These are phyloP conservation scores for Leptographium lundbergii DNA, from an alignment of 2,329 filamentous ascomycete species.

Conservation along the genomic window DNA sequence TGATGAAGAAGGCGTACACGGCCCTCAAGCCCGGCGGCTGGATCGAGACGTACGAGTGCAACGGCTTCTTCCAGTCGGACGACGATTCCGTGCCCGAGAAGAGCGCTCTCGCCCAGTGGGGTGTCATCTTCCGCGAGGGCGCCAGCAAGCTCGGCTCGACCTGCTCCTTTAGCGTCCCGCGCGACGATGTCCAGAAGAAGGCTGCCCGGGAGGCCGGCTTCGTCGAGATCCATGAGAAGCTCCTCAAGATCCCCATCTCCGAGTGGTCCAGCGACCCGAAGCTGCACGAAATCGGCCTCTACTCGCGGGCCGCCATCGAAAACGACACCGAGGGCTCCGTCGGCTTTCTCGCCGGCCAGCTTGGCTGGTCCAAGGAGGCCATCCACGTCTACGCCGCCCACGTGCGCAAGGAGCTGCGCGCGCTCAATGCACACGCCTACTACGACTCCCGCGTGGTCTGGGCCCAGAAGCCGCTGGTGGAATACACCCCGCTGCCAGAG, in stretches of 20 bases:
- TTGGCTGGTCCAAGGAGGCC: conserved; percentile 10
- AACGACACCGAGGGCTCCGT: conserved; percentile 1
- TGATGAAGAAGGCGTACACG: conserved; percentile 34
- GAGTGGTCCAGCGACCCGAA: conserved; percentile 22
- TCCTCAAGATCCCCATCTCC: conserved; percentile 14
- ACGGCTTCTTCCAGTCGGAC: conserved; percentile 13
- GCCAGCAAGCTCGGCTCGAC: no score
- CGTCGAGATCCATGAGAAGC: conserved; percentile 1
- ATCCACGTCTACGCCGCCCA: conserved; percentile 8
- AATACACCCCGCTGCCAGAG: no score
- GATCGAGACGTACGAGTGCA: conserved; percentile 14
- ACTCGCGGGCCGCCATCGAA: conserved; percentile 5
- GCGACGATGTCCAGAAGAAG: no score
- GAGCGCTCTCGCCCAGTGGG: conserved; percentile 13
- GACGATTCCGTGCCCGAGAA: conserved; percentile 13
- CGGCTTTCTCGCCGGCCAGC: conserved; percentile 6
- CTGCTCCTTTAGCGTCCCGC: no score
- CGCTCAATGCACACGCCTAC: conserved; percentile 7
- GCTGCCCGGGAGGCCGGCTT: no score
- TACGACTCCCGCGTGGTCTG: background rate
- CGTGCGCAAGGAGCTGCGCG: conserved; percentile 9
- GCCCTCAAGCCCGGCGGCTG: conserved; percentile 40
- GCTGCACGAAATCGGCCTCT: conserved; percentile 15
- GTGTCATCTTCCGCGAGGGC: no score
- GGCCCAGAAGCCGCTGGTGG: no score